Evolutionary conservation across 768 basidiomycete species (phyloP), one percentile per base, ranked within the genome.

Genomic region (Rickenella mellea): DNA sequence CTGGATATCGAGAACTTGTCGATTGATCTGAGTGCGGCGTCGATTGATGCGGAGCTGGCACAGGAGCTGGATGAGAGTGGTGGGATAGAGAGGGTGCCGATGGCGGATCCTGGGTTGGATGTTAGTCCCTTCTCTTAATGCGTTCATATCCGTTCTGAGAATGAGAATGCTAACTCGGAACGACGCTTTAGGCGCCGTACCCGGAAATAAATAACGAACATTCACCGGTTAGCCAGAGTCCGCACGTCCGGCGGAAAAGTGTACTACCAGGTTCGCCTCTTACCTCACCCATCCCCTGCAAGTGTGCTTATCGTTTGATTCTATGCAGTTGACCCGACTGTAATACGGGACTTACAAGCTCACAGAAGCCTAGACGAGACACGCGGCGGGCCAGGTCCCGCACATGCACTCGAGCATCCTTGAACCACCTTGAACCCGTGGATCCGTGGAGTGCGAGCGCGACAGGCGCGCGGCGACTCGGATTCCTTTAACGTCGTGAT

Each of bases 241-340:
- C 91, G 41, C 94, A 99, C 63, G 78, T 93, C 26, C 80, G 94
- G 52, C 76, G 94, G 61, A 96, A 92, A 70, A 94, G 90, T 54
- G 92, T 94, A 36, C 70, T 97, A 47, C 93, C 91, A 66, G 83
- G 88, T 88, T 59, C 42, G 59, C 55, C 65, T 63, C 21, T 43
- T 43, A 44, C 41, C 27, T 48, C 49, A 29, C 51, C 39, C 37
- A 43, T 42, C 24, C 29, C 35, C 38, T 2, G 15, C 31, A 29
- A 15, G 24, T 22, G 17, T 31, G 37, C 25, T 30, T 12, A 39
- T 20, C 20, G 12, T n/a, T 44, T 29, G 39, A 29, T 57, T 48
- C 51, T 44, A 47, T 43, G 43, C 25, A 86, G 86, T 93, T 55
- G 91, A 93, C 62, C 88, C 91, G 2, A 78, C 79, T 36, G 90